Percentiles rank a stretch among this genome's conserved stretches.
phyloP scores from a whole-genome alignment of 2,329 filamentous ascomycete genomes.

The Colletotrichum lentis region DNA sequence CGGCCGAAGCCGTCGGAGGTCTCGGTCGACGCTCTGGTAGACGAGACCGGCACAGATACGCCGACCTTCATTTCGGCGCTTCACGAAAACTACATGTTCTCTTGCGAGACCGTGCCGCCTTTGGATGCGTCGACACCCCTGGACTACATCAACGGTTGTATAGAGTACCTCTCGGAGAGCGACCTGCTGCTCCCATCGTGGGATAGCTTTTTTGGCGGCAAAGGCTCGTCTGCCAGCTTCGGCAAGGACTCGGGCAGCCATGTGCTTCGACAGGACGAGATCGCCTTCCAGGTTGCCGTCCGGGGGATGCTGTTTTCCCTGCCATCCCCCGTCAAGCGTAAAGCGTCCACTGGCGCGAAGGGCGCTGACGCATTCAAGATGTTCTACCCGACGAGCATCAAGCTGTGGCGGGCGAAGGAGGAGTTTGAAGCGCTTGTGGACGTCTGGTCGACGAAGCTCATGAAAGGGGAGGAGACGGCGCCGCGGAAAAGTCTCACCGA shows the following conservation, averaged over 20 bases:
- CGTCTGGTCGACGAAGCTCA: conserved; percentile 69
- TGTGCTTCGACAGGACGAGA: conserved; percentile 87
- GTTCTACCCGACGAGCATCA: conserved; percentile 88
- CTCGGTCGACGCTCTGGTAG: conserved; percentile 78
- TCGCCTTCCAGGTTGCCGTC: conserved; percentile 90
- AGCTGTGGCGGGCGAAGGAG: conserved; percentile 83
- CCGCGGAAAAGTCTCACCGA: conserved; percentile 53
- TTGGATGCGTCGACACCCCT: conserved; percentile 68
- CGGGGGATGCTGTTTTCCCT: conserved; percentile 86
- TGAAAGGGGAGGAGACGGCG: conserved; percentile 60
- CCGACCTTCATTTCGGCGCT: conserved; percentile 88
- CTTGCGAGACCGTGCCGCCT: conserved; percentile 70
- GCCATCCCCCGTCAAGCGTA: conserved; percentile 84
- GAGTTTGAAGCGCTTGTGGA: conserved; percentile 80
- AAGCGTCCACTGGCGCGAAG: conserved; percentile 55
- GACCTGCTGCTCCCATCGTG: conserved; percentile 83
- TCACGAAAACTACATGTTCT: conserved; percentile 92
- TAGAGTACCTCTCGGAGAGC: conserved; percentile 85
- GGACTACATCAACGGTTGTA: conserved; percentile 83
- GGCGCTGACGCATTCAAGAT: conserved; percentile 78
- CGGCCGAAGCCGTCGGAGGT: conserved; percentile 72
- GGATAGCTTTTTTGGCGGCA: conserved; percentile 71
- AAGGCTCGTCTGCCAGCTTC: conserved; percentile 60
- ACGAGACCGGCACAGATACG: conserved; percentile 92
- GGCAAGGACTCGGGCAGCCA: conserved; percentile 72